Evolutionary conservation across 202 grass and related monocot genomes (phyloP).

Genomic region (Setaria viridis): DNA sequence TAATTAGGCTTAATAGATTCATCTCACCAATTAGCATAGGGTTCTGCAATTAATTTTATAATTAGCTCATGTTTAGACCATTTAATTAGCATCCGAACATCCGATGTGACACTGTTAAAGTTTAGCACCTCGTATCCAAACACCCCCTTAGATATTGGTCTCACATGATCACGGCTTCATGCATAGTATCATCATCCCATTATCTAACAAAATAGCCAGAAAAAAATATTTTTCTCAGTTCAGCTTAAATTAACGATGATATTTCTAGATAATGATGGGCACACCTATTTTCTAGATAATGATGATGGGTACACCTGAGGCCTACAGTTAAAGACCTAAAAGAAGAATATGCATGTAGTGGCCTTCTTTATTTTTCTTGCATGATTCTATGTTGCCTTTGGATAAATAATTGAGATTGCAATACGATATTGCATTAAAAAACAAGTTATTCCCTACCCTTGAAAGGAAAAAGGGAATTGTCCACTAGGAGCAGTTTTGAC

Average conservation of each 20-base stretch:
- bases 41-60: too few relatives aligned
- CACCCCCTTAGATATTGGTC: background rate
- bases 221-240: background rate
- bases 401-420: constrained; percentile 31
- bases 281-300: constrained; percentile 38
- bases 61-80: too few relatives aligned
- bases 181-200: background rate
- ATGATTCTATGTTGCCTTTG: constrained; percentile 41
- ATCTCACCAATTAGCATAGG: too few relatives aligned
- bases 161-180: background rate
- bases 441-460: background rate
- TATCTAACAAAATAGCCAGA: background rate
- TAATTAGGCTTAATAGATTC: too few relatives aligned
- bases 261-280: constrained; percentile 43
- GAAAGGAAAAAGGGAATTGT: background rate
- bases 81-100: too few relatives aligned
- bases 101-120: too few relatives aligned
- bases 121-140: too few relatives aligned
- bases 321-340: constrained; percentile 50
- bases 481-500: background rate
- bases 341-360: constrained; percentile 18
- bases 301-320: constrained; percentile 50
- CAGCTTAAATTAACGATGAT: constrained; percentile 5
- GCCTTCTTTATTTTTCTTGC: constrained; percentile 31
- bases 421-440: background rate